Percentiles rank a stretch among this genome's conserved stretches.
Evolutionary conservation across 1,284 basidiomycete species (phyloP).

Genomic region (Albatrellus sp.): DNA sequence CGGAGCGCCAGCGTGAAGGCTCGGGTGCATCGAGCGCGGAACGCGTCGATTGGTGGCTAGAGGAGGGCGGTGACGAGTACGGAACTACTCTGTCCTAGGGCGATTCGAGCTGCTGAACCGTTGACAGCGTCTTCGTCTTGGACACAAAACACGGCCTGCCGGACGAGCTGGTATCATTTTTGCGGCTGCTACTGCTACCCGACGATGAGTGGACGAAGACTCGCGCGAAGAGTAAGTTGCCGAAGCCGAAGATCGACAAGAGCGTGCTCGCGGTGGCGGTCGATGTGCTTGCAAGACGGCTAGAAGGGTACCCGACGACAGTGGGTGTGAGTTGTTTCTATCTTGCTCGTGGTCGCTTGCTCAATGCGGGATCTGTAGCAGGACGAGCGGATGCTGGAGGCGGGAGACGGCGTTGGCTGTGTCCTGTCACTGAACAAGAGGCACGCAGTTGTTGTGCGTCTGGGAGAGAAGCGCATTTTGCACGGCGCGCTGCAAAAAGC

Average conservation of each 20-base stretch:
- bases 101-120: neutral
- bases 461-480: conserved; percentile 74
- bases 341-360: neutral
- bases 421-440: conserved; percentile 32
- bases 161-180: conserved; percentile 56
- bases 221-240: conserved; percentile 61
- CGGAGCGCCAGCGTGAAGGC: conserved; percentile 14
- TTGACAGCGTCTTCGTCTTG: conserved; percentile 46
- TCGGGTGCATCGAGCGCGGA: conserved; percentile 25
- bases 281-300: conserved; percentile 36
- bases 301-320: conserved; percentile 45
- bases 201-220: conserved; percentile 54
- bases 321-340: conserved; percentile 32
- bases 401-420: neutral
- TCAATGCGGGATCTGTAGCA: neutral
- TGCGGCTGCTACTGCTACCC: conserved; percentile 54
- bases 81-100: conserved; percentile 18
- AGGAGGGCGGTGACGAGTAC: conserved; percentile 84
- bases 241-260: conserved; percentile 57
- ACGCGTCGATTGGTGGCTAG: conserved; percentile 85
- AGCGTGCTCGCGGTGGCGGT: conserved; percentile 32
- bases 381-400: too few species aligned
- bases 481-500: conserved; percentile 23
- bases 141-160: conserved; percentile 48
- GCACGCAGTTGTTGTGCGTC: conserved; percentile 61